A percentile compares a stretch with the other conserved stretches of the same genome.
These are phyloP conservation scores for Berkeleyomyces rouxiae DNA, from an alignment of 2,329 filamentous ascomycete species.

Conservation along the genomic window DNA sequence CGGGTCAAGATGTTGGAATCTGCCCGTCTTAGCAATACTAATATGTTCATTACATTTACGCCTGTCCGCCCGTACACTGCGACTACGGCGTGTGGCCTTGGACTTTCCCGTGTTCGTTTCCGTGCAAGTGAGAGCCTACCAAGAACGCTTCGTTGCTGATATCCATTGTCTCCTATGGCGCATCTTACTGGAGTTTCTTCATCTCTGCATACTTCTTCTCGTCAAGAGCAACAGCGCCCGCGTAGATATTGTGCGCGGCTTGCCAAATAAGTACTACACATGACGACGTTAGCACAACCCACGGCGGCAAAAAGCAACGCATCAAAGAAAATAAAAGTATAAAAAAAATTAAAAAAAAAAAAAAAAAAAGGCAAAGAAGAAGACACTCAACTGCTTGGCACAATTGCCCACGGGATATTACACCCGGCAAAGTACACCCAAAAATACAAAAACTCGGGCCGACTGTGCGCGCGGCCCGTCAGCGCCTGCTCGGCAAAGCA, in stretches of 20 bases:
- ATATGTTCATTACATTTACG: background rate
- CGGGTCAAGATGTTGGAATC: background rate
- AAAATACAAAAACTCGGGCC: conserved; percentile 44
- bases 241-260: background rate
- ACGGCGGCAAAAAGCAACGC: background rate
- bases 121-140: background rate
- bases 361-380: too few species aligned
- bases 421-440: conserved; percentile 47
- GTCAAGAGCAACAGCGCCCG: background rate
- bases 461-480: conserved; percentile 32
- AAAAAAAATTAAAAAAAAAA: too few species aligned
- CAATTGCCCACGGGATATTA: conserved; percentile 37
- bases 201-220: background rate
- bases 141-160: background rate
- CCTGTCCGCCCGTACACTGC: too few species aligned
- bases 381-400: conserved; percentile 6
- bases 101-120: background rate
- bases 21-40: background rate
- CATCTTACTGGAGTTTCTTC: background rate
- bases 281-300: conserved; percentile 31
- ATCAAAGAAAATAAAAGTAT: too few species aligned
- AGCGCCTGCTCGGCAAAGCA: conserved; percentile 32
- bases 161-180: background rate
- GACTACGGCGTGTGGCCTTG: too few species aligned
- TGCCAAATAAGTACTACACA: conserved; percentile 25